A percentile compares a stretch with the other conserved stretches of the same genome.
phyloP scores from a whole-genome alignment of 2,329 filamentous ascomycete genomes.

The Phialophora verrucosa region DNA sequence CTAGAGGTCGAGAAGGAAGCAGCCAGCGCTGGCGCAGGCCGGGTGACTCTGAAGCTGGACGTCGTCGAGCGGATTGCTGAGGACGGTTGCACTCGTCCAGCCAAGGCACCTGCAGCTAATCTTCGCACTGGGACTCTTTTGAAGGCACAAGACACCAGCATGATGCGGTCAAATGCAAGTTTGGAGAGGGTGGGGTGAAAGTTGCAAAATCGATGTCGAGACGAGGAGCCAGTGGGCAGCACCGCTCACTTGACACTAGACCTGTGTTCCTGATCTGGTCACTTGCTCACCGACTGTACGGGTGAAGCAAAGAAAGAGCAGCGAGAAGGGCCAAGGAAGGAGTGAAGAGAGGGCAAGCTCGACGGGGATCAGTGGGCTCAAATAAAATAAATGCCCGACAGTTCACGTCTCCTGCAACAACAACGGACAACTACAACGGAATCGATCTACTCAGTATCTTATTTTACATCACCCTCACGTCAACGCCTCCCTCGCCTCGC shows the following conservation, averaged over 20 bases:
- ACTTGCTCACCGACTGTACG: constrained; percentile 1
- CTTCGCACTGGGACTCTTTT: constrained; percentile 36
- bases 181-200: constrained; percentile 4
- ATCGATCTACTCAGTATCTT: constrained; percentile 17
- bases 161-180: constrained; percentile 22
- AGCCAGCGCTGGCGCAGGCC: constrained; percentile 33
- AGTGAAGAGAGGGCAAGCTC: constrained; percentile 9
- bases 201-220: not conserved
- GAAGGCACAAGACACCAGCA: constrained; percentile 36
- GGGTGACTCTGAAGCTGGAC: constrained; percentile 20
- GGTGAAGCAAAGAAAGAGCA: constrained; percentile 1
- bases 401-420: not conserved
- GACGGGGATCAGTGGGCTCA: constrained; percentile 11
- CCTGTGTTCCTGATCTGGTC: not conserved
- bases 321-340: not conserved
- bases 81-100: constrained; percentile 33
- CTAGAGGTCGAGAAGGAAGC: constrained; percentile 51
- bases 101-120: constrained; percentile 37
- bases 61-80: constrained; percentile 28
- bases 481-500: constrained; percentile 1
- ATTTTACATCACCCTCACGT: constrained; percentile 14
- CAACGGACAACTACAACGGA: constrained; percentile 7
- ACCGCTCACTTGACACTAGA: not conserved
- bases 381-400: constrained; percentile 8
- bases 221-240: not conserved